Evolutionary conservation across 345 rosid genomes (phyloP), one percentile per base, ranked within the genome.

Genomic region (Anastatica hierochuntica): DNA sequence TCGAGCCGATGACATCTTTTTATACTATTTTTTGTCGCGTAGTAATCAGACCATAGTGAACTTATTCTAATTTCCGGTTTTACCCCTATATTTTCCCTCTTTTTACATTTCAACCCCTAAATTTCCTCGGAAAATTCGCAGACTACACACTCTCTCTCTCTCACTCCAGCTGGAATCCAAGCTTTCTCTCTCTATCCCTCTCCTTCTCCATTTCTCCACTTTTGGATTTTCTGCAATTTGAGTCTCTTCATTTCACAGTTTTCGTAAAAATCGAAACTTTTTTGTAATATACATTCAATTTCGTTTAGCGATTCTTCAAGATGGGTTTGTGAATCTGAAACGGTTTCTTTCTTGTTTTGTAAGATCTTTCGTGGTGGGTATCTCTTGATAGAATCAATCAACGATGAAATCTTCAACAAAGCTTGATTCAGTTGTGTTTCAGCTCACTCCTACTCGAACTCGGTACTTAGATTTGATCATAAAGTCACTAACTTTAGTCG

Each of bases 391-490:
- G n/a, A n/a, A 29, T 29, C 43, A 71, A 73, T 76, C 65, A 37
- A 35, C 64, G 21, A 90, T 92, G 98, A 88, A 78, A 82, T 67
- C 94, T 30, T 84, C 86, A 30, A 79, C 86, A 65, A 81, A 74
- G 66, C 88, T 92, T 45, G 84, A 85, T 58, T 79, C 94, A n/a
- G 90, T 76, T 53, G 75, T 83, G 37, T 90, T 90, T 72, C 98
- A 88, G 64, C 98, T 88, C 71, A 90, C 98, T 57, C 98, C 98
- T 33, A 90, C 98, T 72, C 79, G 98, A 64, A 90, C 98, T 29
- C 77, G 96, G 98, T 90, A 64, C n/a, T n/a, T n/a, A n/a, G n/a
- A n/a, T n/a, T n/a, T n/a, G n/a, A n/a, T n/a, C n/a, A n/a, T 29
- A 26, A 16, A 24, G 27, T 24, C 27, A 24, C 27, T 24, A 24